Evolutionary conservation across 805 yeast genomes (phyloP).

Genomic region (Saturnispora hagleri): DNA sequence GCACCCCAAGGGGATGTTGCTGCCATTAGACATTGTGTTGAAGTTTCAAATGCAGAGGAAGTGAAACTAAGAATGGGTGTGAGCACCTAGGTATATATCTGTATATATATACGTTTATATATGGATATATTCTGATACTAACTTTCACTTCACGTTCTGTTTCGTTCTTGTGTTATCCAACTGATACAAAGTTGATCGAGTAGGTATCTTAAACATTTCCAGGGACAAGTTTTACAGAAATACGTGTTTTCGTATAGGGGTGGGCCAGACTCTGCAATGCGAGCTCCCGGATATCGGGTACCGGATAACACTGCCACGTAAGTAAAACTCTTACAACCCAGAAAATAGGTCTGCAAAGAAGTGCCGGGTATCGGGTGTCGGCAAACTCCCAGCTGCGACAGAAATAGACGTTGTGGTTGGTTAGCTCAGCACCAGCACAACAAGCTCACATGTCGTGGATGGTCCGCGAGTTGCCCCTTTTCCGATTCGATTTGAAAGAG

Average conservation of each 20-base stretch:
- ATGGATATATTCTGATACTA: no score
- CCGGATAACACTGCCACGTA: background rate
- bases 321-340: no score
- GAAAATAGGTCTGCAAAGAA: no score
- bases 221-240: background rate
- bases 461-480: background rate
- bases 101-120: no score
- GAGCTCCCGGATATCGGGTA: background rate
- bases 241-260: background rate
- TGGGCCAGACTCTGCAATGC: background rate
- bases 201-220: background rate
- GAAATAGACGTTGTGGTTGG: background rate
- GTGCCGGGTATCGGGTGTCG: background rate
- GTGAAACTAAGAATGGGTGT: background rate
- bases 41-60: background rate
- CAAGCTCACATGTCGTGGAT: background rate
- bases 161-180: no score
- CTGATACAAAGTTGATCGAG: no score
- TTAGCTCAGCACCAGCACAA: background rate
- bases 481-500: background rate
- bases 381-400: background rate
- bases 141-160: no score
- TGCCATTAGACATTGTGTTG: background rate
- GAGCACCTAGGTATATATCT: background rate
- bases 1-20: slow-evolving; percentile 4